Evolutionary conservation across 495 filamentous ascomycete genomes (phyloP).

Genomic region (Xylaria castorea): DNA sequence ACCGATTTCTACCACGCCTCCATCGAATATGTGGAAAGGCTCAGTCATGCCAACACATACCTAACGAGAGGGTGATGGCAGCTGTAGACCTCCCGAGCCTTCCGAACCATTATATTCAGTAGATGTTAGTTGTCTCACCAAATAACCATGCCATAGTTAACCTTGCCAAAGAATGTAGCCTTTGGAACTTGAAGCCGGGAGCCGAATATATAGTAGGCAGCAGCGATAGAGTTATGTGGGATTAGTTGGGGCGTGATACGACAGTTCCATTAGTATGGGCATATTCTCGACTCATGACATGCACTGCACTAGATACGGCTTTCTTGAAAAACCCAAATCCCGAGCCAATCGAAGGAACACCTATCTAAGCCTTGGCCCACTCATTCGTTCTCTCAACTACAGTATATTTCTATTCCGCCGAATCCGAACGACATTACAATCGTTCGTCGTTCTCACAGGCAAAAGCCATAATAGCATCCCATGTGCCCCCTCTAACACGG

Average conservation of each 20-base stretch:
- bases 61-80: not conserved
- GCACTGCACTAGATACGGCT: not conserved
- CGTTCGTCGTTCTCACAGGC: not conserved
- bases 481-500: not conserved
- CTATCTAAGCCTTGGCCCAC: not conserved
- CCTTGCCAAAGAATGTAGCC: not conserved
- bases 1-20: not conserved
- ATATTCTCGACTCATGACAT: not conserved
- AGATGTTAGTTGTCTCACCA: not conserved
- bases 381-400: not conserved
- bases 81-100: constrained; percentile 3
- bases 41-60: constrained; percentile 21
- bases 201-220: not conserved
- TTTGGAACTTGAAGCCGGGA: not conserved
- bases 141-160: not conserved
- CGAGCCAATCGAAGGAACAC: not conserved
- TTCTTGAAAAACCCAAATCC: not conserved
- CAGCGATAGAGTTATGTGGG: not conserved
- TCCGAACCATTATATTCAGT: not conserved
- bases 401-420: not conserved
- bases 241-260: not conserved
- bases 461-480: not conserved
- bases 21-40: not conserved
- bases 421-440: not conserved
- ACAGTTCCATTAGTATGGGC: not conserved